A percentile compares a stretch with the other conserved stretches of the same genome.
Conservation (phyloP, 78 protist species). For the Isochrysis galbana region DNA sequence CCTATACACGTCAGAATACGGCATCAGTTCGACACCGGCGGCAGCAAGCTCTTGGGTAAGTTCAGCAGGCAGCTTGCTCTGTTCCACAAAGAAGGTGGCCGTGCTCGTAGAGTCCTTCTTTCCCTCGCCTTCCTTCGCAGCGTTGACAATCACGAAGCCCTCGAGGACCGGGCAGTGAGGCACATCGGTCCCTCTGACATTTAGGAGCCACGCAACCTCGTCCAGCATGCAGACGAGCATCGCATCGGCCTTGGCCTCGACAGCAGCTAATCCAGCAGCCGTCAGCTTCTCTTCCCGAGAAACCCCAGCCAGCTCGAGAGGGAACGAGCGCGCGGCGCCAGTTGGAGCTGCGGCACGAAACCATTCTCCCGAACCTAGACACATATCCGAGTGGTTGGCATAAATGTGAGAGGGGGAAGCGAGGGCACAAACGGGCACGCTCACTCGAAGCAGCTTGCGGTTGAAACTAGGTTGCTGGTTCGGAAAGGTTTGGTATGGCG, state of each 20-base stretch:
- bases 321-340: not conserved
- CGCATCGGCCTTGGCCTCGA: conserved; percentile 19
- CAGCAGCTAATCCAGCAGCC: too few relatives aligned
- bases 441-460: too few relatives aligned
- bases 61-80: not conserved
- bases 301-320: not conserved
- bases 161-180: conserved; percentile 8
- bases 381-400: conserved; percentile 15
- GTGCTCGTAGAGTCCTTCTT: too few relatives aligned
- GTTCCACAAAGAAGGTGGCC: conserved; percentile 23
- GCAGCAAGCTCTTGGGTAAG: not conserved
- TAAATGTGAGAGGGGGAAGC: too few relatives aligned
- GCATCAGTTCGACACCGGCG: not conserved
- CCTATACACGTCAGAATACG: not conserved
- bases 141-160: not conserved
- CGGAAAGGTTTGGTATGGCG: too few relatives aligned
- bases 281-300: not conserved
- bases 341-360: not conserved
- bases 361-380: not conserved
- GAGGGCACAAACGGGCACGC: too few relatives aligned
- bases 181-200: conserved; percentile 40
- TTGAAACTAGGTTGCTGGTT: too few relatives aligned
- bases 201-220: conserved; percentile 73
- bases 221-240: conserved; percentile 73
- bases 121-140: conserved; percentile 32